These are phyloP conservation scores for Coriolopsis trogii DNA, from an alignment of 1,284 basidiomycete species.

Conservation along the genomic window DNA sequence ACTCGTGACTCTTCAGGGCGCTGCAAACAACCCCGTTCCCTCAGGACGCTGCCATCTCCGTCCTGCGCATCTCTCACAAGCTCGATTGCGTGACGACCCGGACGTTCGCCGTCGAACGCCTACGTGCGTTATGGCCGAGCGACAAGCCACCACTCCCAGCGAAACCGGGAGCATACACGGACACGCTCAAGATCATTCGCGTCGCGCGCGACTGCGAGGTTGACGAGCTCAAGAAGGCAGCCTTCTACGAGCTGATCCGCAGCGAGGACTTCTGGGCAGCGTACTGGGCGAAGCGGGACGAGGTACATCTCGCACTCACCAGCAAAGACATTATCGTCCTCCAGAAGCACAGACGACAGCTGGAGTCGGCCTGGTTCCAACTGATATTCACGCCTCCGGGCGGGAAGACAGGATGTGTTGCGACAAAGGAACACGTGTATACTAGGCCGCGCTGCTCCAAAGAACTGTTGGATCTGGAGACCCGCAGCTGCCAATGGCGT, in stretches of 20 bases:
- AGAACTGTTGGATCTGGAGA: too few species aligned
- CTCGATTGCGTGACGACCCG: conserved; percentile 26
- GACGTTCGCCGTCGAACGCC: conserved; percentile 26
- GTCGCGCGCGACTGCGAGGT: conserved; percentile 33
- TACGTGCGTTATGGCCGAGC: conserved; percentile 32
- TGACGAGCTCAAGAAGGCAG: conserved; percentile 37
- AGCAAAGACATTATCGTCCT: conserved; percentile 27
- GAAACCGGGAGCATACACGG: conserved; percentile 28
- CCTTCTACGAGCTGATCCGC: conserved; percentile 40
- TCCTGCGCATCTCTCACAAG: conserved; percentile 31
- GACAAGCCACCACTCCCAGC: conserved; percentile 15
- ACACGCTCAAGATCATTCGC: conserved; percentile 1
- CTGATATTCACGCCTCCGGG: too few species aligned
- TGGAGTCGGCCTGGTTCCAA: too few species aligned
- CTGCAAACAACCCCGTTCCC: neutral
- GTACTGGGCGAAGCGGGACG: too few species aligned
- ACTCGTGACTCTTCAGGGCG: neutral
- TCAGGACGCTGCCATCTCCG: neutral
- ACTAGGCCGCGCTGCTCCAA: too few species aligned
- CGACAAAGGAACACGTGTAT: too few species aligned
- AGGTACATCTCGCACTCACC: too few species aligned
- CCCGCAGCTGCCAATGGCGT: conserved; percentile 18
- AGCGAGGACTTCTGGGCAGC: conserved; percentile 29
- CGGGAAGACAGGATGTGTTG: too few species aligned
- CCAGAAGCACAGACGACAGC: too few species aligned